Percentiles rank a stretch among this genome's conserved stretches.
These are phyloP conservation scores for Mycena kentingensis DNA, from an alignment of 768 basidiomycete genomes.

Conservation along the genomic window DNA sequence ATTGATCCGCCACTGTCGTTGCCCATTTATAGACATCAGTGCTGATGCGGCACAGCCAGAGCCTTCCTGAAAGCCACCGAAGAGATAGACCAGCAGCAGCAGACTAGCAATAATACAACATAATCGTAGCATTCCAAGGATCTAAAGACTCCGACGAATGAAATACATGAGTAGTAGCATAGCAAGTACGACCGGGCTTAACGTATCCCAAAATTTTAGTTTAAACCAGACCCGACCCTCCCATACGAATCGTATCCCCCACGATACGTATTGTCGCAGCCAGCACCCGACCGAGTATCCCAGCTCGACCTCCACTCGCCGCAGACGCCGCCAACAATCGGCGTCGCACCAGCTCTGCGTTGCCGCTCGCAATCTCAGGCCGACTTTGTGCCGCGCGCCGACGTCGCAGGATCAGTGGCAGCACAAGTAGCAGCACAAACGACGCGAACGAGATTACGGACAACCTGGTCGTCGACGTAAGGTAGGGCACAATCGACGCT, in stretches of 20 bases:
- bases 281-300: constrained; percentile 47
- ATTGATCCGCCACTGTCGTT: no score
- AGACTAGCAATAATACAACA: neutral
- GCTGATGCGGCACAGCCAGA: no score
- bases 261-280: constrained; percentile 53
- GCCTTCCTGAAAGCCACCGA: no score
- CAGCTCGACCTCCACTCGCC: constrained; percentile 39
- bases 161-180: neutral
- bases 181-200: constrained; percentile 1
- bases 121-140: neutral
- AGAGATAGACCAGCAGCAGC: no score
- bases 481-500: constrained; percentile 49
- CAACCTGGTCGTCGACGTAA: constrained; percentile 47
- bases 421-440: constrained; percentile 46
- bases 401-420: constrained; percentile 47
- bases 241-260: constrained; percentile 73
- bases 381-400: constrained; percentile 27
- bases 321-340: constrained; percentile 48
- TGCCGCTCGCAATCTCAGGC: constrained; percentile 32
- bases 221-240: constrained; percentile 71
- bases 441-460: constrained; percentile 40
- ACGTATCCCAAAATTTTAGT: neutral
- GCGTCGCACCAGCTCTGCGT: constrained; percentile 60
- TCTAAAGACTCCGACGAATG: neutral
- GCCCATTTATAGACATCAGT: no score